Evolutionary conservation across 179 eudicot species (phyloP).

Genomic region (Actinidia polygama): DNA sequence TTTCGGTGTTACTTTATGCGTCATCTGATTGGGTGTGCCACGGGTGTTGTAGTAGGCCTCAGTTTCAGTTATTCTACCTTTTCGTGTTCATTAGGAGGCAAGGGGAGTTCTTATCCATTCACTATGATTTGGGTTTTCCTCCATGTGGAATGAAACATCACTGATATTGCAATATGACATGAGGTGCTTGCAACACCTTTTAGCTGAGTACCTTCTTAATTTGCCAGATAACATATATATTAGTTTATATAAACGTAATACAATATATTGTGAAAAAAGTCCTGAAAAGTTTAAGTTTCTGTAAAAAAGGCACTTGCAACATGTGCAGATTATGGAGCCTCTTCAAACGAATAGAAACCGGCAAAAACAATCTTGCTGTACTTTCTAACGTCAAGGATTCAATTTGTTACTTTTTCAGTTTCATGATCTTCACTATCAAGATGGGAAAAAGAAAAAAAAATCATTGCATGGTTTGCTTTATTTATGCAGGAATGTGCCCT

Average conservation of each 20-base stretch:
- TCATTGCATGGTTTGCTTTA: background rate
- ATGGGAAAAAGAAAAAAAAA: background rate
- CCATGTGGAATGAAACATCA: too few species aligned
- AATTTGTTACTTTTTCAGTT: background rate
- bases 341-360: background rate
- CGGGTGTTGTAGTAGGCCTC: too few species aligned
- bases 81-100: too few species aligned
- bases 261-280: background rate
- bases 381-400: background rate
- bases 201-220: background rate
- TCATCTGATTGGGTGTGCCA: too few species aligned
- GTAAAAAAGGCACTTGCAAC: background rate
- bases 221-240: background rate
- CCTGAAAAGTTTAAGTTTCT: background rate
- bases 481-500: constrained; percentile 1
- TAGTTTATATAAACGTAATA: background rate
- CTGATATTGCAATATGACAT: too few species aligned
- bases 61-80: too few species aligned
- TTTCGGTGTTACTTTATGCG: too few species aligned
- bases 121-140: too few species aligned
- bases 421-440: background rate
- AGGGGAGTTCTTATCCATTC: too few species aligned
- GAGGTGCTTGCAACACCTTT: background rate
- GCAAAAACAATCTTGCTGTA: background rate
- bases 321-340: background rate